Evolutionary conservation across 2,329 filamentous ascomycete species (phyloP), one percentile per base, ranked within the genome.

Genomic region (Monosporascus sp.): DNA sequence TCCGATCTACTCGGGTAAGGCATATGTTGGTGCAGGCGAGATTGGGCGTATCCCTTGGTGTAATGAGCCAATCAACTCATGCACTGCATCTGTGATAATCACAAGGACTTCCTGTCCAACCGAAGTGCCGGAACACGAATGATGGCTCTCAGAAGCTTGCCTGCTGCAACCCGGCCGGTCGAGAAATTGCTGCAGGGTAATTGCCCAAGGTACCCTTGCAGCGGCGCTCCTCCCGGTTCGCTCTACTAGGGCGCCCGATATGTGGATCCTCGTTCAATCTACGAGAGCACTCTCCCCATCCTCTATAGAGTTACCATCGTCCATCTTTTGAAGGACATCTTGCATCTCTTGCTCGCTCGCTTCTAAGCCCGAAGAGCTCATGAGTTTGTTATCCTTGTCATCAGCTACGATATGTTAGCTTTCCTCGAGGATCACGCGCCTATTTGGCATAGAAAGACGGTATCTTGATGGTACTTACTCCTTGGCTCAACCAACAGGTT

Each of bases 401-500:
- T 87, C 83, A 54, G 83, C 83, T 86, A 56, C 51, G 51, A 57
- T 48, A 43, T 57, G 63, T 68, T 62, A 68, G 66, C 56, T 4
- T 14, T 14, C 31, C 31, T 45, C 38, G 25, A 47, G 24, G 37
- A 6, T 49, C 49, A 53, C 52, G 52, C 38, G 44, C 41, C 31
- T 35, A 51, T 50, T 58, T 52, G 57, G 48, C 39, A 27, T 54
- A 45, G 20, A 17, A 47, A 47, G 47, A 48, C 20, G 35, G 51
- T 20, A 52, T 27, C 43, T 20, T 3, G 45, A 20, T 24, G 47
- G 27, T 25, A 79, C 82, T 77, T 73, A 86, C 83, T 85, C 68
- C 72, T 88, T n/a, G 89, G 82, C 64, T 95, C 92, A 46, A 92
- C 85, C 1, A 96, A 80, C 8, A 93, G 78, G 66, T 93, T 93